Percentiles rank a stretch among this genome's conserved stretches.
Conservation (phyloP, 148 eudicot species). For the Persicaria maculosa region DNA sequence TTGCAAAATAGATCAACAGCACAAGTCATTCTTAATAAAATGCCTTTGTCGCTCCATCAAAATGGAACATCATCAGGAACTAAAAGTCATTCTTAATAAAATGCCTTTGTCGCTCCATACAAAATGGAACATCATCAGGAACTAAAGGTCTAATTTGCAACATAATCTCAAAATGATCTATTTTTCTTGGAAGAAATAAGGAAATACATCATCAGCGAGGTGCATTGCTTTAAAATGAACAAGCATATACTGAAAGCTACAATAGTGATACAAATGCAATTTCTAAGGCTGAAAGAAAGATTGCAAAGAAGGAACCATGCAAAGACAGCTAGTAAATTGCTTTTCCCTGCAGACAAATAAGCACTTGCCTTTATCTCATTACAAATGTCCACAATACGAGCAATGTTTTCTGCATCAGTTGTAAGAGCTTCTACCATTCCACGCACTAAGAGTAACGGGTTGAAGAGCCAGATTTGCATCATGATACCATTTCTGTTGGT, state of each 20-base stretch:
- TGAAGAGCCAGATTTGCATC: slow-evolving; percentile 69
- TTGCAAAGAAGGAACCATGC: background rate
- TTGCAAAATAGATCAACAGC: too few relatives aligned
- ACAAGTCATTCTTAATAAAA: too few relatives aligned
- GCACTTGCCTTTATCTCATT: slow-evolving; percentile 68
- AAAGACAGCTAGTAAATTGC: background rate
- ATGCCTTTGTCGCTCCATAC: too few relatives aligned
- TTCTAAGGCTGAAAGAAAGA: background rate
- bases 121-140: too few relatives aligned
- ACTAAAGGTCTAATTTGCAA: too few relatives aligned
- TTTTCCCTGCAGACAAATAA: background rate
- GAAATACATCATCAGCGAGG: background rate
- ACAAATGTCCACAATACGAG: slow-evolving; percentile 58
- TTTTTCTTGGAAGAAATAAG: too few relatives aligned
- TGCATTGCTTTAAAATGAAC: background rate
- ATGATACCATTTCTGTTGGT: slow-evolving; percentile 27
- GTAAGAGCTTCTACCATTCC: slow-evolving; percentile 53
- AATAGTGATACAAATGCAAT: background rate
- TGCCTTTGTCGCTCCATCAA: too few relatives aligned
- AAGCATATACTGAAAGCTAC: too few relatives aligned
- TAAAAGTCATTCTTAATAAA: too few relatives aligned
- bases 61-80: too few relatives aligned
- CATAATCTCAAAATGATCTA: too few relatives aligned
- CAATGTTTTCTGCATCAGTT: slow-evolving; percentile 40
- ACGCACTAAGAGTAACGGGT: slow-evolving; percentile 48